Evolutionary conservation across 2,329 filamentous ascomycete species (phyloP).

Genomic region (Penicillium sp.): DNA sequence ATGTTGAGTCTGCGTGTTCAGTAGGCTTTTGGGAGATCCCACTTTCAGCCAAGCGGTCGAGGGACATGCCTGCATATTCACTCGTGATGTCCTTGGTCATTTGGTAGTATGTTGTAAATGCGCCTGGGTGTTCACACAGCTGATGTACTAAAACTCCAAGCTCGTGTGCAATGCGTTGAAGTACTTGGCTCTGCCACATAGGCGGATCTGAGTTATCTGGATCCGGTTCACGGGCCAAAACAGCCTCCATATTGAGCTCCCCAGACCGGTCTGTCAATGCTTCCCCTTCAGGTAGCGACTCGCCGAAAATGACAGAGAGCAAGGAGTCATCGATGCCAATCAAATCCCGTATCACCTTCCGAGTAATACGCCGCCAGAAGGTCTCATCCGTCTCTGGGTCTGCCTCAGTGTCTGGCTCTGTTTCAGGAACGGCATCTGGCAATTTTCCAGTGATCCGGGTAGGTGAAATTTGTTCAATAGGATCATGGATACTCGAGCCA

Average conservation of each 20-base stretch:
- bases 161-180: conserved; percentile 84
- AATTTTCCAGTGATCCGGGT: conserved; percentile 50
- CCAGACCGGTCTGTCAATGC: conserved; percentile 21
- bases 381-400: conserved; percentile 60
- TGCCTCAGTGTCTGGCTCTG: conserved; percentile 38
- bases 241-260: conserved; percentile 38
- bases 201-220: conserved; percentile 28
- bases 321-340: conserved; percentile 87
- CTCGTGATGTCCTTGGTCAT: conserved; percentile 62
- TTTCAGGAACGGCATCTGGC: conserved; percentile 51
- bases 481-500: conserved; percentile 20
- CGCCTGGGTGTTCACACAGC: conserved; percentile 81
- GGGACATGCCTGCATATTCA: conserved; percentile 76
- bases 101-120: conserved; percentile 78
- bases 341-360: conserved; percentile 82
- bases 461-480: conserved; percentile 17
- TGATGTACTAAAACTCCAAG: conserved; percentile 81
- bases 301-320: conserved; percentile 83
- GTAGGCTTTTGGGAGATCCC: conserved; percentile 10
- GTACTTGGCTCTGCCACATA: conserved; percentile 63
- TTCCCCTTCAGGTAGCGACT: conserved; percentile 59
- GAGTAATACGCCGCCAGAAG: conserved; percentile 78
- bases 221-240: conserved; percentile 31
- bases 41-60: conserved; percentile 36
- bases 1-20: conserved; percentile 9